These are phyloP conservation scores for Wilcoxina mikolae DNA, from an alignment of 495 filamentous ascomycete genomes.

Conservation along the genomic window DNA sequence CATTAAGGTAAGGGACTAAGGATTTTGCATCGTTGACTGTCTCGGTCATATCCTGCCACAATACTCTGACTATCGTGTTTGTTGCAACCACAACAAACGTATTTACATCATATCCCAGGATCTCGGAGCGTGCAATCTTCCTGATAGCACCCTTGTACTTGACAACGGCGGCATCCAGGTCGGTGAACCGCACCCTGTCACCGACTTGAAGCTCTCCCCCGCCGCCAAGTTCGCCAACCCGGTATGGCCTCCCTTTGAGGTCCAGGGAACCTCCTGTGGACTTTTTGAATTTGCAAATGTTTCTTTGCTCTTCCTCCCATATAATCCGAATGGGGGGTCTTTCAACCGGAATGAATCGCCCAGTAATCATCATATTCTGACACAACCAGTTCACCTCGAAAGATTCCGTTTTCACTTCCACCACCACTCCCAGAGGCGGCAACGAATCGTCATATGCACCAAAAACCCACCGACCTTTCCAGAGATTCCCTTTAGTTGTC, in stretches of 20 bases:
- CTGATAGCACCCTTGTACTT: conserved; percentile 37
- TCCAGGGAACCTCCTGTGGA: conserved; percentile 19
- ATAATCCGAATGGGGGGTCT: conserved; percentile 13
- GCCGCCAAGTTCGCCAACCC: conserved; percentile 5
- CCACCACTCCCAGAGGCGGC: conserved; percentile 35
- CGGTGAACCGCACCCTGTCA: conserved; percentile 40
- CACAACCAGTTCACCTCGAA: conserved; percentile 40
- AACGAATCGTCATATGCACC: conserved; percentile 36
- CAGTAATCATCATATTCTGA: conserved; percentile 31
- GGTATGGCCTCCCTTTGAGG: conserved; percentile 17
- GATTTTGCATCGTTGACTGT: conserved; percentile 33
- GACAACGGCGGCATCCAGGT: conserved; percentile 33
- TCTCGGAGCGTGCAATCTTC: conserved; percentile 36
- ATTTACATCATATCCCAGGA: conserved; percentile 45
- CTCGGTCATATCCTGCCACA: conserved; percentile 46
- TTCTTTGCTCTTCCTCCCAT: conserved; percentile 12
- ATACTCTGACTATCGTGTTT: conserved; percentile 36
- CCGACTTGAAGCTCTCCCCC: conserved; percentile 30
- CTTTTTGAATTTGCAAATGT: conserved; percentile 22
- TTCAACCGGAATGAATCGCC: conserved; percentile 19
- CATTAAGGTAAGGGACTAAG: conserved; percentile 35
- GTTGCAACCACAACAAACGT: conserved; percentile 37
- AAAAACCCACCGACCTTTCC: conserved; percentile 36
- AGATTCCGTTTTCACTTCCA: conserved; percentile 32
- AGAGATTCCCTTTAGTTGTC: conserved; percentile 39